Conservation (phyloP, 768 basidiomycete species). For the Kwoniella sp. region DNA sequence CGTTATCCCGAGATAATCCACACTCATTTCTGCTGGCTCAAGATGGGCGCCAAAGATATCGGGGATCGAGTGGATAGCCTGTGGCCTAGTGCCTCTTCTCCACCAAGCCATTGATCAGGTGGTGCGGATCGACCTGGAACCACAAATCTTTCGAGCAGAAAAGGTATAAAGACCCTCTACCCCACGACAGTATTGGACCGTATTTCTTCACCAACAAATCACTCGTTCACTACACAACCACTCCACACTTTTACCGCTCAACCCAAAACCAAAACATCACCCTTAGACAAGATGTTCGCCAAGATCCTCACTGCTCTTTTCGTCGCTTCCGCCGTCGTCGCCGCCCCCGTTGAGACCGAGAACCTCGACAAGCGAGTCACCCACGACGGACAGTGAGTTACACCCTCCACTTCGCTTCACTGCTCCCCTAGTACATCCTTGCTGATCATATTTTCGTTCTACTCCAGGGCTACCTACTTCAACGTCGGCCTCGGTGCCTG, state of each 20-base stretch:
- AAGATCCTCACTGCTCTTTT: slow-evolving; percentile 35
- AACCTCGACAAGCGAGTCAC: slow-evolving; percentile 33
- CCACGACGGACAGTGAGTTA: slow-evolving; percentile 32
- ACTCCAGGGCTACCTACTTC: slow-evolving; percentile 40
- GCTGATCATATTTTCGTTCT: background rate
- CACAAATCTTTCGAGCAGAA: background rate
- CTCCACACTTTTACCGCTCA: slow-evolving; percentile 3
- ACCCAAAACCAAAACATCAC: slow-evolving; percentile 6
- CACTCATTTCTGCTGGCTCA: background rate
- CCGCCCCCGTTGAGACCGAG: slow-evolving; percentile 34
- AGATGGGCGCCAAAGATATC: background rate
- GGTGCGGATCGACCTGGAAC: background rate
- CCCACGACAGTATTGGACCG: background rate
- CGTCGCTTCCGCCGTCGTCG: slow-evolving; percentile 33
- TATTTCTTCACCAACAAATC: slow-evolving; percentile 2
- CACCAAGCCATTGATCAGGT: background rate
- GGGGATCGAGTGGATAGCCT: background rate
- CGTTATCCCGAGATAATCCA: background rate
- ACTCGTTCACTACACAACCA: background rate
- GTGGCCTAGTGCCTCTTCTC: background rate
- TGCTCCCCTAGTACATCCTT: background rate
- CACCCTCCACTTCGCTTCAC: background rate
- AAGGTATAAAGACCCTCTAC: slow-evolving; percentile 16
- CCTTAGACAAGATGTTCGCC: slow-evolving; percentile 40
- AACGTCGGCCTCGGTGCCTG: slow-evolving; percentile 40